Evolutionary conservation across 177 flowering plant genomes (phyloP).

Genomic region (Tripterygium wilfordii): DNA sequence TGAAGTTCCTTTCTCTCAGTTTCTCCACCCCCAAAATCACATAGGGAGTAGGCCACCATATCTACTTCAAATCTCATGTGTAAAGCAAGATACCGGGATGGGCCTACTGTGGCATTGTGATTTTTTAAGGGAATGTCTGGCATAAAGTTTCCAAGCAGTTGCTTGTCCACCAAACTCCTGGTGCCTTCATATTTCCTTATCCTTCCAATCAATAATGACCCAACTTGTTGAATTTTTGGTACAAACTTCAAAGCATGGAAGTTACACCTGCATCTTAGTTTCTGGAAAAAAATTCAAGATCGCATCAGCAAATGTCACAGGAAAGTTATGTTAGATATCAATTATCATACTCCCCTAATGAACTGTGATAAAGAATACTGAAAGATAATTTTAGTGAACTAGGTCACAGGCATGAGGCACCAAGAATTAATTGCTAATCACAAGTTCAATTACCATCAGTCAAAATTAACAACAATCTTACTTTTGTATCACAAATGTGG

Average conservation of each 20-base stretch:
- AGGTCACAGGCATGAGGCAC: too few species aligned
- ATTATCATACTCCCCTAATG: too few species aligned
- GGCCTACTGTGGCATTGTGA: conserved; percentile 14
- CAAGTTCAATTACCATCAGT: too few species aligned
- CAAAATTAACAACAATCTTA: too few species aligned
- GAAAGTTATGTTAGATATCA: too few species aligned
- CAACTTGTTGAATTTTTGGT: conserved; percentile 72
- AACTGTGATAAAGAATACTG: too few species aligned
- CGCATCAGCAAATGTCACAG: background rate
- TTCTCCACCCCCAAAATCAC: conserved; percentile 95
- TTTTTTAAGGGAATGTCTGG: conserved; percentile 22
- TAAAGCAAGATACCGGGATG: conserved; percentile 74
- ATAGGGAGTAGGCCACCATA: conserved; percentile 91
- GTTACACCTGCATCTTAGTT: conserved; percentile 91
- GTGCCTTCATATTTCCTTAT: conserved; percentile 47
- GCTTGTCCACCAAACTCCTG: conserved; percentile 46
- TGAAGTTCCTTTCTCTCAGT: conserved; percentile 72
- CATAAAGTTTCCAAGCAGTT: conserved; percentile 68
- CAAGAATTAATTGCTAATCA: too few species aligned
- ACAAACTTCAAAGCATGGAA: conserved; percentile 92
- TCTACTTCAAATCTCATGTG: conserved; percentile 94
- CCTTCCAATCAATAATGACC: conserved; percentile 66
- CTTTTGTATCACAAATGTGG: too few species aligned
- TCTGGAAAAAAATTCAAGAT: conserved; percentile 42
- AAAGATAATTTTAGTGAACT: too few species aligned